Evolutionary conservation across 208 protist genomes (phyloP).

Genomic region (Leishmania mexicana): DNA sequence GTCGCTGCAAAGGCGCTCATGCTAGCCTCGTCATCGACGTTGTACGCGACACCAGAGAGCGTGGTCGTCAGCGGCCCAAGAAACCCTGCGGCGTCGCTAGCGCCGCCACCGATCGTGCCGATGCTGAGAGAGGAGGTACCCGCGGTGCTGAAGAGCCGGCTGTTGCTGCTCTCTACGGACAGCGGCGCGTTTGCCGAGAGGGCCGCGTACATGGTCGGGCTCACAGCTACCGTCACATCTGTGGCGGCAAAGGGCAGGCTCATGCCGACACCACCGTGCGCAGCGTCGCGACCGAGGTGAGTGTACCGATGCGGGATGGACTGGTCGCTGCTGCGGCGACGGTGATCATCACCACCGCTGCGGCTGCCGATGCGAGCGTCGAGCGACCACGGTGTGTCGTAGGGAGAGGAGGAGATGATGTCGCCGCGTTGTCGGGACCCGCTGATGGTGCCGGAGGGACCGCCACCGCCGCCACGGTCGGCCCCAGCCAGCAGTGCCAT

Average conservation of each 20-base stretch:
- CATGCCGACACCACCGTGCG: not conserved
- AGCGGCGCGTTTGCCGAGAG: not conserved
- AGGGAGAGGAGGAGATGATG: not conserved
- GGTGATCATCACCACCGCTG: not conserved
- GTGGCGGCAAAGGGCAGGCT: not conserved
- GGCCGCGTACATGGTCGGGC: not conserved
- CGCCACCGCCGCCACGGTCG: not conserved
- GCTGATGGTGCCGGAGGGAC: not conserved
- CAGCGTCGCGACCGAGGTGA: not conserved
- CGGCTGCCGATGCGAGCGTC: not conserved
- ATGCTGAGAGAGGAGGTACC: not conserved
- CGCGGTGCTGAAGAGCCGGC: not conserved
- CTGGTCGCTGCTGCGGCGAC: not conserved
- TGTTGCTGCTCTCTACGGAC: not conserved
- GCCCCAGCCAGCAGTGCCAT: not conserved
- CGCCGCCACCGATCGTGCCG: not conserved
- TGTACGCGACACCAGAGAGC: constrained; percentile 28
- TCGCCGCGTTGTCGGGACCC: not conserved
- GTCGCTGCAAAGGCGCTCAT: not conserved
- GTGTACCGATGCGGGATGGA: not conserved
- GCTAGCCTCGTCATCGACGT: constrained; percentile 32
- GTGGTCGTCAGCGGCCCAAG: constrained; percentile 23
- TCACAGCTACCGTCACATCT: not conserved
- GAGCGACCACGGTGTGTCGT: not conserved
- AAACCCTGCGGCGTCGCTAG: constrained; percentile 1